phyloP scores from a whole-genome alignment of 2,329 filamentous ascomycete species.

The Cadophora gregata region DNA sequence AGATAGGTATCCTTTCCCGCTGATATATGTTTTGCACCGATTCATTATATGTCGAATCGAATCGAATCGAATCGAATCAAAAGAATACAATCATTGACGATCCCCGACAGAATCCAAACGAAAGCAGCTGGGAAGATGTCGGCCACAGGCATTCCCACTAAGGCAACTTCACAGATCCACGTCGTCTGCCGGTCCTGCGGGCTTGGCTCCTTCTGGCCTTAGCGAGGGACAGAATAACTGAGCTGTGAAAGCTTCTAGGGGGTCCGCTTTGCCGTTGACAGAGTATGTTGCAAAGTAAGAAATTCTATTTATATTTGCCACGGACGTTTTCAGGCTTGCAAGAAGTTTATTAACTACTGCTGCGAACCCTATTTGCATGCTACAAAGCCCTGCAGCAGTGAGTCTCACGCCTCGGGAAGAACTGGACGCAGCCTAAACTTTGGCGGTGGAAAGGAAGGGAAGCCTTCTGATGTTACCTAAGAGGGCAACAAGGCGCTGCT shows the following conservation, averaged over 20 bases:
- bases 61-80: too few species aligned
- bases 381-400: neutral
- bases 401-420: neutral
- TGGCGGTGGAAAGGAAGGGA: neutral
- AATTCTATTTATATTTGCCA: neutral
- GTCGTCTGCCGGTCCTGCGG: neutral
- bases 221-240: neutral
- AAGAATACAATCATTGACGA: neutral
- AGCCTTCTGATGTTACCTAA: neutral
- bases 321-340: neutral
- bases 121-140: neutral
- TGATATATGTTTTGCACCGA: constrained; percentile 6
- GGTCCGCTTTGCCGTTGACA: neutral
- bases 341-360: neutral
- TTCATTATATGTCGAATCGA: neutral
- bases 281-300: neutral
- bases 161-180: neutral
- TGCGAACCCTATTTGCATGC: neutral
- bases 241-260: neutral
- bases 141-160: neutral
- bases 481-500: neutral
- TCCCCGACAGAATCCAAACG: neutral
- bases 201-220: neutral
- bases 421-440: neutral
- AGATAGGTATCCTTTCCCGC: neutral